Conservation (phyloP, 306 rosid genomes). For the Abrus pulchellus region DNA sequence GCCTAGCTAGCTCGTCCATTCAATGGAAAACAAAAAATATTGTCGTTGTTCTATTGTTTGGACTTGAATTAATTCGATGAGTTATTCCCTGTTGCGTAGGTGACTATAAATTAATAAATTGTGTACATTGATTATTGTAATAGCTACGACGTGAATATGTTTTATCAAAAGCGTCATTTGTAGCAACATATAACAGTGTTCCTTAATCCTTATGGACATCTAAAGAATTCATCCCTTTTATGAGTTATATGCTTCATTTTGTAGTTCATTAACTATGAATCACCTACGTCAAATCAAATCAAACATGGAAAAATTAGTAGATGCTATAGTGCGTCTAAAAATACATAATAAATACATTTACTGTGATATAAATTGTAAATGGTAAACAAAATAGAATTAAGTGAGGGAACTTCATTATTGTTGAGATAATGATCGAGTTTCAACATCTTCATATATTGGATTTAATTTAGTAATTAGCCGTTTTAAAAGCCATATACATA, state of each 20-base stretch:
- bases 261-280: too few species aligned
- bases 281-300: too few species aligned
- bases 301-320: too few species aligned
- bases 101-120: background rate
- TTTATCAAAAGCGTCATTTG: background rate
- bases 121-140: slow-evolving; percentile 1
- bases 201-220: background rate
- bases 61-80: background rate
- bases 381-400: too few species aligned
- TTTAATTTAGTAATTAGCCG: too few species aligned
- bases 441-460: too few species aligned
- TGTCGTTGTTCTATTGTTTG: slow-evolving; percentile 19
- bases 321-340: too few species aligned
- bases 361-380: too few species aligned
- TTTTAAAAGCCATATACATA: too few species aligned
- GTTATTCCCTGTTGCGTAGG: background rate
- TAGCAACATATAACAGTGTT: background rate
- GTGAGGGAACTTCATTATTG: too few species aligned
- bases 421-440: too few species aligned
- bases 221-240: background rate
- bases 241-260: background rate
- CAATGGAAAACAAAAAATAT: background rate
- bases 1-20: background rate
- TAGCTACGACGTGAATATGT: background rate
- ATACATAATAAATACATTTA: too few species aligned